Percentiles rank a stretch among this genome's conserved stretches.
Evolutionary conservation across 2,329 filamentous ascomycete genomes (phyloP).

Genomic region (Harringtonia aguacate): DNA sequence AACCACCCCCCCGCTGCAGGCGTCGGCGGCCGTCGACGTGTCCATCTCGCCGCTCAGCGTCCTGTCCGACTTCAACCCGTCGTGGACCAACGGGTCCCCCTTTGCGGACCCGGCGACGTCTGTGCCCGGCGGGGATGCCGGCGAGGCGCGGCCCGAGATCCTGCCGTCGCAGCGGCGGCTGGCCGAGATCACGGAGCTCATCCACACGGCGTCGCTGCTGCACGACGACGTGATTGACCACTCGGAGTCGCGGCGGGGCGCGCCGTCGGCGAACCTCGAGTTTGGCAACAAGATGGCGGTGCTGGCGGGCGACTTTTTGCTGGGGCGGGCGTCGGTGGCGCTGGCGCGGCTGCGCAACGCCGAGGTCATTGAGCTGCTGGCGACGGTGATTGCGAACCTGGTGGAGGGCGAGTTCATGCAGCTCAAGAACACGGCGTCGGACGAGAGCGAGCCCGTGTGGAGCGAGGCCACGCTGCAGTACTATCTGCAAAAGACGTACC

Average conservation of each 20-base stretch:
- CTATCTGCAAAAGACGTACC: conserved; percentile 95
- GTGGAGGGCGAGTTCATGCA: conserved; percentile 99
- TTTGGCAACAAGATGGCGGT: conserved; percentile 99
- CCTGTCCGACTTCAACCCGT: conserved; percentile 76
- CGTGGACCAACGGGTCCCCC: conserved; percentile 18
- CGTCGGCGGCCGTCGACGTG: conserved; percentile 36
- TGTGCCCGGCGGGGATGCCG: conserved; percentile 33
- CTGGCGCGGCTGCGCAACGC: conserved; percentile 82
- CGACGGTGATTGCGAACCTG: conserved; percentile 93
- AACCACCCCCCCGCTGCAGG: conserved; percentile 27
- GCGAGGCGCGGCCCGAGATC: conserved; percentile 45
- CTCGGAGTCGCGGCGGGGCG: conserved; percentile 71
- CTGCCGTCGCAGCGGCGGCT: conserved; percentile 86
- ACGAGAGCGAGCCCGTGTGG: conserved; percentile 75
- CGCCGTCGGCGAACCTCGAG: conserved; percentile 81
- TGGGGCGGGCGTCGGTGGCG: conserved; percentile 87
- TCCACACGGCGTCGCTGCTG: conserved; percentile 90
- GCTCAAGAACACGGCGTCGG: conserved; percentile 85
- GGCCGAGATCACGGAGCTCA: conserved; percentile 93
- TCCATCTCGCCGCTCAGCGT: conserved; percentile 44
- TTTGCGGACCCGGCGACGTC: conserved; percentile 27
- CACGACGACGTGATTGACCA: conserved; percentile 98
- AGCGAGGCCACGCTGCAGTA: conserved; percentile 84
- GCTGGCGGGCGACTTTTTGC: conserved; percentile 88
- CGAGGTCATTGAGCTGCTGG: conserved; percentile 87